Percentiles rank a stretch among this genome's conserved stretches.
phyloP scores from a whole-genome alignment of 768 basidiomycete species.

The Coprinellus micaceus region DNA sequence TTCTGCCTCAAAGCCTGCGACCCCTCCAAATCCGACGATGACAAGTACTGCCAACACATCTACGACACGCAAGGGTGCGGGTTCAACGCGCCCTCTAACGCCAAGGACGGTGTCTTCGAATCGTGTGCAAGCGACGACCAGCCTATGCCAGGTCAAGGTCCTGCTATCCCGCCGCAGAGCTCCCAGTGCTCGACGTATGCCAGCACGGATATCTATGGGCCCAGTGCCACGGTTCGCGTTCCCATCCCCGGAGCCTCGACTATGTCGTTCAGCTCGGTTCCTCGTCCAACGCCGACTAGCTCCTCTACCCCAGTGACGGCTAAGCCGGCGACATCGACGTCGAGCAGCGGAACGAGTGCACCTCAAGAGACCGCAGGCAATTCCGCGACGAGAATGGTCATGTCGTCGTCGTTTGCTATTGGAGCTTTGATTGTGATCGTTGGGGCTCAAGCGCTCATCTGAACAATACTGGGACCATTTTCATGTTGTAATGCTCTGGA shows the following conservation, averaged over 20 bases:
- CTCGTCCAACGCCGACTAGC: not conserved
- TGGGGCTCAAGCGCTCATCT: too few relatives aligned
- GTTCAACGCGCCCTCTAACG: slow-evolving; percentile 58
- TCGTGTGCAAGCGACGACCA: slow-evolving; percentile 11
- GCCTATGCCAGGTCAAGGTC: slow-evolving; percentile 29
- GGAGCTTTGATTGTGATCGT: too few relatives aligned
- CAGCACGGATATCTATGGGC: slow-evolving; percentile 26
- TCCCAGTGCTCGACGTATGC: slow-evolving; percentile 32
- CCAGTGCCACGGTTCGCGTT: slow-evolving; percentile 9
- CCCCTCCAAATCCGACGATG: slow-evolving; percentile 43
- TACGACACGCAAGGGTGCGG: slow-evolving; percentile 60
- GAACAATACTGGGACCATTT: too few relatives aligned
- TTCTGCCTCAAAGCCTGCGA: slow-evolving; percentile 79
- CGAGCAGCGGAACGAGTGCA: not conserved
- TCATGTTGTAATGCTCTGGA: too few relatives aligned
- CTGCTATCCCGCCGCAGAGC: slow-evolving; percentile 31
- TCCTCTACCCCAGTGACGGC: slow-evolving; percentile 18
- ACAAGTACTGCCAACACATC: slow-evolving; percentile 61
- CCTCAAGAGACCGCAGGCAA: too few relatives aligned
- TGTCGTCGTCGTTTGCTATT: too few relatives aligned
- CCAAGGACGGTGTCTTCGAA: slow-evolving; percentile 48
- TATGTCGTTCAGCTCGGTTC: slow-evolving; percentile 1
- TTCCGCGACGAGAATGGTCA: too few relatives aligned
- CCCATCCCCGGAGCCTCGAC: slow-evolving; percentile 9
- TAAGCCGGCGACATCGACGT: too few relatives aligned